Conservation (phyloP, 2,329 filamentous ascomycete genomes). For the Malbranchea zuffiana region DNA sequence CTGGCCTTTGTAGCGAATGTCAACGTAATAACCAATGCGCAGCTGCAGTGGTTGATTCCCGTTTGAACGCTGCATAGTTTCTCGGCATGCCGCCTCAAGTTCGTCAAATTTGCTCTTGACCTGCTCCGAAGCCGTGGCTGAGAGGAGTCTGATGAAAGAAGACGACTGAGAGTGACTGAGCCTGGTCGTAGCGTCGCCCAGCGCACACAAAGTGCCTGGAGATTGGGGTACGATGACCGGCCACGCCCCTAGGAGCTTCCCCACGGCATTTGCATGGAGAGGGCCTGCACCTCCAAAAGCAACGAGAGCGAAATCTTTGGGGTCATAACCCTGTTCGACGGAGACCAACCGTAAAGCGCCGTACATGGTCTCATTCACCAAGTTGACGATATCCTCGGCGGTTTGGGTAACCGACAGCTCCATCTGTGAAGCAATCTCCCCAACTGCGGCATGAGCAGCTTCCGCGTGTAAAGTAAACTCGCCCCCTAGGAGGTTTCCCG, state of each 20-base stretch:
- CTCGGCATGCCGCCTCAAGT: too few species aligned
- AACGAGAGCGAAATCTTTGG: constrained; percentile 41
- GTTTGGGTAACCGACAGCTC: constrained; percentile 33
- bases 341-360: constrained; percentile 42
- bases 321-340: constrained; percentile 43
- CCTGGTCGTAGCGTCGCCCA: too few species aligned
- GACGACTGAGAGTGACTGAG: too few species aligned
- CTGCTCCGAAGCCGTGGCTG: too few species aligned
- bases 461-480: constrained; percentile 36
- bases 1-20: constrained; percentile 41
- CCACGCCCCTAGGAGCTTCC: constrained; percentile 41
- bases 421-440: constrained; percentile 38
- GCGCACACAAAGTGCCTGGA: too few species aligned
- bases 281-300: constrained; percentile 43
- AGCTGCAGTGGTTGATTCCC: too few species aligned
- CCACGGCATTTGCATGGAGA: constrained; percentile 42
- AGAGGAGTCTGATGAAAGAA: too few species aligned
- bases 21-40: too few species aligned
- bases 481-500: constrained; percentile 37
- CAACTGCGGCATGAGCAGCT: constrained; percentile 34
- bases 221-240: constrained; percentile 44
- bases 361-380: constrained; percentile 44
- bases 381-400: constrained; percentile 40
- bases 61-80: too few species aligned
- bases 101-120: too few species aligned